Percentiles rank a stretch among this genome's conserved stretches.
Evolutionary conservation across 1,284 basidiomycete genomes (phyloP).

Genomic region (Sporisorium graminicola): DNA sequence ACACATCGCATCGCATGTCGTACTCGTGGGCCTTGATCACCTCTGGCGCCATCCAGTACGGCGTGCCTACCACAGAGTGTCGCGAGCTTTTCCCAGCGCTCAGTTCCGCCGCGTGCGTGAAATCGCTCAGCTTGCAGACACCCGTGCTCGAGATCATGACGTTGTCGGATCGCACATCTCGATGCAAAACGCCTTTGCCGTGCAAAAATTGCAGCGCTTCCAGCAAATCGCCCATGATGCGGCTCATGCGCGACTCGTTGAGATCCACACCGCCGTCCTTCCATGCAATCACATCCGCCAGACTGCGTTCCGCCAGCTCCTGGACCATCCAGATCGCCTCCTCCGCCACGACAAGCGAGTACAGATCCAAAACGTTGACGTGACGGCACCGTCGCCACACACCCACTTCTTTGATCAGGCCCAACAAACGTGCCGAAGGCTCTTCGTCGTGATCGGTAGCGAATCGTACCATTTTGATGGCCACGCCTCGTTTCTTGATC

Average conservation of each 20-base stretch:
- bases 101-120: slow-evolving; percentile 58
- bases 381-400: slow-evolving; percentile 55
- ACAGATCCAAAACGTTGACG: slow-evolving; percentile 51
- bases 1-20: slow-evolving; percentile 56
- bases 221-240: slow-evolving; percentile 51
- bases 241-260: slow-evolving; percentile 52
- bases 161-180: slow-evolving; percentile 61
- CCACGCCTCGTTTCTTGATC: slow-evolving; percentile 39
- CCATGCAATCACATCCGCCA: slow-evolving; percentile 57
- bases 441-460: slow-evolving; percentile 28
- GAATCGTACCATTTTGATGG: slow-evolving; percentile 55
- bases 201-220: slow-evolving; percentile 56
- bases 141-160: slow-evolving; percentile 54
- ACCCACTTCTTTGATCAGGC: slow-evolving; percentile 49
- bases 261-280: slow-evolving; percentile 43
- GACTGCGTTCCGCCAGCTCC: slow-evolving; percentile 54
- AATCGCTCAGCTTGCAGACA: slow-evolving; percentile 58
- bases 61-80: slow-evolving; percentile 58
- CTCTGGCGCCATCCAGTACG: slow-evolving; percentile 67
- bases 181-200: slow-evolving; percentile 47
- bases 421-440: slow-evolving; percentile 38
- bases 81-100: slow-evolving; percentile 20
- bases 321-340: slow-evolving; percentile 59
- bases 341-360: slow-evolving; percentile 42
- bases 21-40: slow-evolving; percentile 58